Conservation (phyloP, 441 rosid species). For the Corymbia citriodora region DNA sequence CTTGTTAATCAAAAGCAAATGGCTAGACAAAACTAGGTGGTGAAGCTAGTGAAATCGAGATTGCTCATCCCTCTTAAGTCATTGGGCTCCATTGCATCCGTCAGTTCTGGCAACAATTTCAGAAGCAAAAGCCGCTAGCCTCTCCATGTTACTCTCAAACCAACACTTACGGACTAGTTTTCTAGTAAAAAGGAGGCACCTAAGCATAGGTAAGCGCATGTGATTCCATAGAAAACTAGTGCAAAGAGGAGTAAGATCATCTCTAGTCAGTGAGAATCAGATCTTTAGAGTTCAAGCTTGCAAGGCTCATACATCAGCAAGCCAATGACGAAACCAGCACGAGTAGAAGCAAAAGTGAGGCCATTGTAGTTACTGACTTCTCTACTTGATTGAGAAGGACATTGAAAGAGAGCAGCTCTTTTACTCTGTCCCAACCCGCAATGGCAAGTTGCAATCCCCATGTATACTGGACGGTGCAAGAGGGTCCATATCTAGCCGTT, state of each 20-base stretch:
- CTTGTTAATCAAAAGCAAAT: background rate
- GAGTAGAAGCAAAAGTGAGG: background rate
- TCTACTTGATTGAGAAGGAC: background rate
- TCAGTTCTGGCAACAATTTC: background rate
- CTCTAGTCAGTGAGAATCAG: no score
- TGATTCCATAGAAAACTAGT: background rate
- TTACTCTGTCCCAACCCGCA: background rate
- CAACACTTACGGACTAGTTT: background rate
- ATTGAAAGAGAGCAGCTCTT: background rate
- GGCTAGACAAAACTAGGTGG: no score
- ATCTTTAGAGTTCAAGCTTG: no score
- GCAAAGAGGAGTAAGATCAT: no score
- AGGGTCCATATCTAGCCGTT: background rate
- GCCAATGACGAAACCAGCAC: background rate
- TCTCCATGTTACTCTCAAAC: background rate
- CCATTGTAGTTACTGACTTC: background rate
- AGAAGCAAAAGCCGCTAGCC: background rate
- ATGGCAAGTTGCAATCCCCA: background rate
- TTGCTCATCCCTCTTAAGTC: background rate
- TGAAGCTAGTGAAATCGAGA: no score
- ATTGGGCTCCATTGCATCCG: background rate
- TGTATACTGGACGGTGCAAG: background rate
- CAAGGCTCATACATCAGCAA: background rate
- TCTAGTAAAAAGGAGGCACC: background rate
- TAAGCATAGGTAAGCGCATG: background rate